A percentile compares a stretch with the other conserved stretches of the same genome.
These are phyloP conservation scores for Huntiella omanensis DNA, from an alignment of 2,329 filamentous ascomycete species.

Conservation along the genomic window DNA sequence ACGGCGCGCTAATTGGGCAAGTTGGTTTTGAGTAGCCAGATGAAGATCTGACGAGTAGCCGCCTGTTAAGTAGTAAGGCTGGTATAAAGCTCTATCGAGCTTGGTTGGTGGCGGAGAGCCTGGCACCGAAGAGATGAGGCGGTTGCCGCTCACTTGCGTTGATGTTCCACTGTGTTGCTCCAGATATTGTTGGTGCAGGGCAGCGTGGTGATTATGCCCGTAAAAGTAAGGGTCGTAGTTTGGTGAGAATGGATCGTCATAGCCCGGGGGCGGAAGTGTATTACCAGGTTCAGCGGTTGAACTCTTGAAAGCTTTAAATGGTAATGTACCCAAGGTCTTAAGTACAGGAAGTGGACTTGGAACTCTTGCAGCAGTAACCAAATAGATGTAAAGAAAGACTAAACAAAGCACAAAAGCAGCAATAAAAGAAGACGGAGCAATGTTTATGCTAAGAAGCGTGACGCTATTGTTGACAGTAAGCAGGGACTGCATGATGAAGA, in stretches of 20 bases:
- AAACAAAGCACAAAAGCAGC: conserved; percentile 30
- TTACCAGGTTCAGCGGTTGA: background rate
- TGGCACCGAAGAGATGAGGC: background rate
- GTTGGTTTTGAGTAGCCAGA: conserved; percentile 7
- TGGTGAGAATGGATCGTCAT: conserved; percentile 1
- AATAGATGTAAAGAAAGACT: conserved; percentile 31
- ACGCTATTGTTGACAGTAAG: conserved; percentile 43
- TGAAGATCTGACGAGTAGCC: conserved; percentile 11
- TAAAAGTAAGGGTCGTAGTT: conserved; percentile 7
- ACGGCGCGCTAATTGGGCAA: conserved; percentile 7
- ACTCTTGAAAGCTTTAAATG: background rate
- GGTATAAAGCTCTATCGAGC: conserved; percentile 1
- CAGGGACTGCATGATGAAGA: conserved; percentile 33
- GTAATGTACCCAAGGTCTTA: conserved; percentile 7
- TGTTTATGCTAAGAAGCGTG: conserved; percentile 37
- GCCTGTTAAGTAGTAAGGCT: conserved; percentile 8
- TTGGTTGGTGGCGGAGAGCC: background rate
- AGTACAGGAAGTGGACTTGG: conserved; percentile 9
- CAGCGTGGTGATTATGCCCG: background rate
- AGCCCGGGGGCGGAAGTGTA: background rate
- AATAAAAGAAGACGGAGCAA: conserved; percentile 39
- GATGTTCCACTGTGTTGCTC: background rate
- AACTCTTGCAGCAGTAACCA: conserved; percentile 13
- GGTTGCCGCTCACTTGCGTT: background rate
- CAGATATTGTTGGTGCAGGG: background rate